Evolutionary conservation across 202 grass and related monocot species (phyloP), one percentile per base, ranked within the genome.

Genomic region (Dendrocalamus latiflorus): DNA sequence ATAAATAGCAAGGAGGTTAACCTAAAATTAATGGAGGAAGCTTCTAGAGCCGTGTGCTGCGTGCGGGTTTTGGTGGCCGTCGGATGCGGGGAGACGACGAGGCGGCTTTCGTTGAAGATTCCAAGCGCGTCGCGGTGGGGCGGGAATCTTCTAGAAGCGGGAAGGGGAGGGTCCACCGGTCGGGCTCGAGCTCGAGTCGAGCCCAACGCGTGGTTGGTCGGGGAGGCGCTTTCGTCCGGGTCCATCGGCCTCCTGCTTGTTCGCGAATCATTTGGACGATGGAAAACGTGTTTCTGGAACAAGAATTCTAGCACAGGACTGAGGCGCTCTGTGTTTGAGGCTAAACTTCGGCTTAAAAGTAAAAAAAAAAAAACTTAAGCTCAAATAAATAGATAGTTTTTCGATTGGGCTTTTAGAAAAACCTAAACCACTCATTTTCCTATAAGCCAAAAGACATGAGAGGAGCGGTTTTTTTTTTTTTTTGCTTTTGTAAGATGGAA

Each of bases 21-120:
- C 6, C 26, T 16, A 47, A 11, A 28, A 44, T 8, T 67, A 82
- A 77, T 77, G 78, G 39, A 45, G 83, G 87, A 89, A 89, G 87
- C 28, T 86, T 86, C 87, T 78, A 49, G 83, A 81, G 45, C 39
- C 66, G 41, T 69, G 66, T 1, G 76, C 9, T 2, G 6, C 34
- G 45, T 65, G 17, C 54, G 66, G 24, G 42, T 1, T 30, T 30
- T 30, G 30, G 30, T 30, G 30, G 30, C 30, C 30, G 30, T 30
- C 30, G 30, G 30, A 30, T 30, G 30, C 3, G 30, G 30, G 30
- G 30, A 30, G 30, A n/a, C 20, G 9, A n/a, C 5, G 67, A 15
- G 7, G 39, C 0, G 2, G 68, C 44, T 76, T 85, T 70, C 70
- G 20, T 17, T 1, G 54, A 62, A 79, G 70, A 21, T 70, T 88